These are phyloP conservation scores for Lichenothelia convexa DNA, from an alignment of 495 filamentous ascomycete genomes.

Conservation along the genomic window DNA sequence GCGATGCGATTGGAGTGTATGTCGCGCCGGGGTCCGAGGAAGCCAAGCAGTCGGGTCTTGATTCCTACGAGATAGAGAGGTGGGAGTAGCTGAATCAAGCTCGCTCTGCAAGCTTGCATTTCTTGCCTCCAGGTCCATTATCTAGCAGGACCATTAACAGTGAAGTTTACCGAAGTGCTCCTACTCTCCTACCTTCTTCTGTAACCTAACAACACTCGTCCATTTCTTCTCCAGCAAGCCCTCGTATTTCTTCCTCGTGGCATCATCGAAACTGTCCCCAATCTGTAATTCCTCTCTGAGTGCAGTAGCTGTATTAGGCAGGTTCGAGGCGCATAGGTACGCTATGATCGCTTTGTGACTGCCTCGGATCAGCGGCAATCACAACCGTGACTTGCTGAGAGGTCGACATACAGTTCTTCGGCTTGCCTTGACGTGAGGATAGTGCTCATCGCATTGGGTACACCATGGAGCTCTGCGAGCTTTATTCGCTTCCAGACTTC, in stretches of 20 bases:
- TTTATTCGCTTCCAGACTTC: too few species aligned
- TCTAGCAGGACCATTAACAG: slow-evolving; percentile 30
- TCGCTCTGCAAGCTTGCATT: slow-evolving; percentile 56
- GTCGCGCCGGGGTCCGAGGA: slow-evolving; percentile 57
- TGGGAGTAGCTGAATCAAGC: slow-evolving; percentile 67
- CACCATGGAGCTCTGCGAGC: too few species aligned
- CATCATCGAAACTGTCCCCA: slow-evolving; percentile 52
- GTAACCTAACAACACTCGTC: slow-evolving; percentile 77
- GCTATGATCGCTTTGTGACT: slow-evolving; percentile 86
- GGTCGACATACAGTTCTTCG: slow-evolving; percentile 53
- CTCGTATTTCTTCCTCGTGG: slow-evolving; percentile 74
- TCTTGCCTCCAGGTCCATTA: slow-evolving; percentile 80
- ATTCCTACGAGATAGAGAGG: slow-evolving; percentile 48
- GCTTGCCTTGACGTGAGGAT: slow-evolving; percentile 65
- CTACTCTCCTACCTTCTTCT: slow-evolving; percentile 55
- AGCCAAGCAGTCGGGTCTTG: slow-evolving; percentile 80
- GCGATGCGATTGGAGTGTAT: slow-evolving; percentile 74
- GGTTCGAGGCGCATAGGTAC: slow-evolving; percentile 58
- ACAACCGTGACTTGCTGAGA: not conserved
- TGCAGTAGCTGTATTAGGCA: slow-evolving; percentile 46
- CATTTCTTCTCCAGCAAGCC: slow-evolving; percentile 87
- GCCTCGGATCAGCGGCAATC: slow-evolving; percentile 4
- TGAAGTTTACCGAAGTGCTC: not conserved
- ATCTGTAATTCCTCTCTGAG: slow-evolving; percentile 47
- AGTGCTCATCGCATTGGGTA: slow-evolving; percentile 60